Percentiles rank a stretch among this genome's conserved stretches.
These are phyloP conservation scores for Murraya paniculata DNA, from an alignment of 345 rosid species.

Conservation along the genomic window DNA sequence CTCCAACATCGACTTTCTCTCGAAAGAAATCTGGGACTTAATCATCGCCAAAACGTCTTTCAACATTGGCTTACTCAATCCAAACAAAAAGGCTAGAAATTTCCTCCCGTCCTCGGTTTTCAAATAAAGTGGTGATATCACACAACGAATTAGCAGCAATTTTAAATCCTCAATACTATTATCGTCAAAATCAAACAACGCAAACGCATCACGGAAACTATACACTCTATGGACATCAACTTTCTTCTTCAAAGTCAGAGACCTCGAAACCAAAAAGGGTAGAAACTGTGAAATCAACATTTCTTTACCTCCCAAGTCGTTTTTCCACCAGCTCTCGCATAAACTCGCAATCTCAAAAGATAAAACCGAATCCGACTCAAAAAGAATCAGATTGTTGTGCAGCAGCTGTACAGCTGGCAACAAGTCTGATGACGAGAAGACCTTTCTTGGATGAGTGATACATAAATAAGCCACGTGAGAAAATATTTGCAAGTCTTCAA, in stretches of 20 bases:
- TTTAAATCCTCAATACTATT: conserved; percentile 85
- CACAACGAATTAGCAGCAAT: conserved; percentile 67
- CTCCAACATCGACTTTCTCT: conserved; percentile 83
- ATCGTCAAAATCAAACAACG: conserved; percentile 78
- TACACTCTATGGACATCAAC: conserved; percentile 78
- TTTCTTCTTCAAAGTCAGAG: conserved; percentile 79
- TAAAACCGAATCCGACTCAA: conserved; percentile 66
- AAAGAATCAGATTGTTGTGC: conserved; percentile 61
- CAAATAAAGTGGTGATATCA: conserved; percentile 71
- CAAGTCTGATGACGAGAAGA: conserved; percentile 44
- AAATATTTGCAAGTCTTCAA: conserved; percentile 46
- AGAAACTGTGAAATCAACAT: conserved; percentile 70
- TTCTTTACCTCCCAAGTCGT: conserved; percentile 47
- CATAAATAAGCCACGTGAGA: conserved; percentile 45
- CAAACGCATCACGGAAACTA: conserved; percentile 68
- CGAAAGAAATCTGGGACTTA: conserved; percentile 78
- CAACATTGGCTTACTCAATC: conserved; percentile 68
- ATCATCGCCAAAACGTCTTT: conserved; percentile 82
- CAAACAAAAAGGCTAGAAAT: conserved; percentile 66
- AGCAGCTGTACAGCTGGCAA: conserved; percentile 55
- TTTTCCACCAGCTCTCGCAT: conserved; percentile 87
- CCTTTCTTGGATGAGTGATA: conserved; percentile 46
- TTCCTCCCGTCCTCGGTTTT: conserved; percentile 84
- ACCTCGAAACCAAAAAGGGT: conserved; percentile 73
- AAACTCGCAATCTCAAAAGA: conserved; percentile 57